phyloP scores from a whole-genome alignment of 441 rosid species.

The Breynia disticha region DNA sequence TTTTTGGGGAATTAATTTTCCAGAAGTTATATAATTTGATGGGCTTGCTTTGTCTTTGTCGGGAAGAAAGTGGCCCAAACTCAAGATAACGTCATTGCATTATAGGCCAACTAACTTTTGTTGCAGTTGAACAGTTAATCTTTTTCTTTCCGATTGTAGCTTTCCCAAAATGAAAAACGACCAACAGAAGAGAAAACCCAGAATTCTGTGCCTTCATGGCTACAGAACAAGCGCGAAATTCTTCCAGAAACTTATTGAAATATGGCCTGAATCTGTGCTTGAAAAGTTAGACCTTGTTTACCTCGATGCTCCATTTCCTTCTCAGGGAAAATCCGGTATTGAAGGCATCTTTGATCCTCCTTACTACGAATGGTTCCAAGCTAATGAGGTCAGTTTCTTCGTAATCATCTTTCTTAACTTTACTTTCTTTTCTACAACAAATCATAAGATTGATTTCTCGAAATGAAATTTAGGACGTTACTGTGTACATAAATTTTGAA shows the following conservation, averaged over 20 bases:
- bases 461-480: constrained; percentile 27
- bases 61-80: no score
- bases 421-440: not conserved
- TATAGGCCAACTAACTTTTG: no score
- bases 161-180: constrained; percentile 3
- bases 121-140: no score
- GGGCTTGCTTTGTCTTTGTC: no score
- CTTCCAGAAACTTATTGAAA: constrained; percentile 20
- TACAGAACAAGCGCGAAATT: constrained; percentile 52
- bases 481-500: constrained; percentile 43
- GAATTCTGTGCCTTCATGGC: constrained; percentile 53
- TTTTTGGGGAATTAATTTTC: no score
- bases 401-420: not conserved
- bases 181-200: constrained; percentile 28
- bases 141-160: no score
- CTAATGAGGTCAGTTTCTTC: constrained; percentile 7
- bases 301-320: constrained; percentile 43
- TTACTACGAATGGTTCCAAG: constrained; percentile 17
- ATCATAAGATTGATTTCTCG: not conserved
- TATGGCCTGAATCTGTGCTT: constrained; percentile 35
- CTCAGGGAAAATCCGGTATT: constrained; percentile 17
- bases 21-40: no score
- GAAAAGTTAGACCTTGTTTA: constrained; percentile 36
- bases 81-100: no score
- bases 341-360: constrained; percentile 22